Base-by-base conservation (phyloP, 495 filamentous ascomycete genomes). In the Pyrenula aspistea region DNA sequence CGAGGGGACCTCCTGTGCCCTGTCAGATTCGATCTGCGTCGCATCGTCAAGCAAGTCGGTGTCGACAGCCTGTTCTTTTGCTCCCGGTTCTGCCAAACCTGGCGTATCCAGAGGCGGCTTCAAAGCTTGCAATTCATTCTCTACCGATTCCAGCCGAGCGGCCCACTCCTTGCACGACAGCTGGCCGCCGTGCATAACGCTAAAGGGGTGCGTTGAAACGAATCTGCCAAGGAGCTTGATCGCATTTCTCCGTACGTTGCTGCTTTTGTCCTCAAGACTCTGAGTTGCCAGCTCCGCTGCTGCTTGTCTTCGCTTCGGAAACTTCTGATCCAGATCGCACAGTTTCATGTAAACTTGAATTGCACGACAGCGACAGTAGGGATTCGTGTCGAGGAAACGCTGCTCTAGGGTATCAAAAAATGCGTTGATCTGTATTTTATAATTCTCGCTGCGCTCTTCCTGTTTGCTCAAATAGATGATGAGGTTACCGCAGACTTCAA, bases 401-500 rank as follows among this genome's bases (percentile, higher is more conserved):
- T 97, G 91, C 64, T 99, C 91, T 1, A 99, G 76, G 0, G 96
- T 88, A 61, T 97, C 91, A 61, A 96, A 97, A 72, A 96, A 99
- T 15, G 88, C 89, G 58, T 93, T 92, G 58, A 97, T 88, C 63
- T 97, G 93, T 0, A 82, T 85, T 68, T 96, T 94, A 73, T 89
- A 85, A 64, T 91, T 90, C 59, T 95, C 92, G 61, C 83, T 86
- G 47, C 86, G 78, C 65, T 97, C 92, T 71, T 91, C 89, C 59
- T 92, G 86, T 65, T 88, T 92, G 68, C 84, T 95, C 12, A 99
- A 80, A 66, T 96, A 86, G 12, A 83, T 78, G 55, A 97, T 86
- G 62, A 99, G 80, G 71, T 97, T 97, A n/a, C 93, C 94, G 67
- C 89, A 95, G n/a, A 97, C 89, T 66, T 99, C 93, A 56, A 99